Conservation (phyloP, 208 protist genomes). For the Crithidia fasciculata region DNA sequence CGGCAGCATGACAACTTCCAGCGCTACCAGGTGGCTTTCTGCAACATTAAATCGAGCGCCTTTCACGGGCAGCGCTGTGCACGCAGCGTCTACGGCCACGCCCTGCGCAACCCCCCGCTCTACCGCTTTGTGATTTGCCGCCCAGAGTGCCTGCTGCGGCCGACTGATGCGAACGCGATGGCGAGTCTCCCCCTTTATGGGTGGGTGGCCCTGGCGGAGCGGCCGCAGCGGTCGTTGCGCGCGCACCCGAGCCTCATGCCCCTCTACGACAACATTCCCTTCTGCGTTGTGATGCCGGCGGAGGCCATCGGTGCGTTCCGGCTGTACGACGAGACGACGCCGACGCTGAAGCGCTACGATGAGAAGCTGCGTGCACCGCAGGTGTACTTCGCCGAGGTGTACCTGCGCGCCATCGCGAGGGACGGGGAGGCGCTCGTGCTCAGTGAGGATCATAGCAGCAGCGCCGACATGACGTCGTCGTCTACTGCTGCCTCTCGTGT, state of each 20-base stretch:
- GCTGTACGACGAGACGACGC: conserved; percentile 34
- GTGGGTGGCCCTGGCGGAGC: conserved; percentile 30
- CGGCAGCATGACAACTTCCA: conserved; percentile 50
- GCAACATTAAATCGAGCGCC: conserved; percentile 18
- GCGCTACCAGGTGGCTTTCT: conserved; percentile 56
- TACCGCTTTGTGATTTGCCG: conserved; percentile 34
- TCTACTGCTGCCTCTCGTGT: background rate
- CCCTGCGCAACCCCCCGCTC: conserved; percentile 6
- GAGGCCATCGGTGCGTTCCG: conserved; percentile 38
- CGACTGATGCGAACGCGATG: conserved; percentile 6
- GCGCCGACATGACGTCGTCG: background rate
- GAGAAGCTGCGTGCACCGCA: conserved; percentile 39
- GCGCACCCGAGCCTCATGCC: background rate
- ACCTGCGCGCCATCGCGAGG: conserved; percentile 44
- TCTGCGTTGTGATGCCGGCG: conserved; percentile 34
- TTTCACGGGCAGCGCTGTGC: conserved; percentile 46
- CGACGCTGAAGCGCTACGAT: conserved; percentile 44
- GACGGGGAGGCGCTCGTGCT: conserved; percentile 33
- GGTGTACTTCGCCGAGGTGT: conserved; percentile 49
- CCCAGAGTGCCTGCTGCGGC: conserved; percentile 4
- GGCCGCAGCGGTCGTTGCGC: background rate
- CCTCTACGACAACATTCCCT: conserved; percentile 44
- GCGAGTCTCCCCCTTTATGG: conserved; percentile 34
- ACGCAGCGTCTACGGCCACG: conserved; percentile 49
- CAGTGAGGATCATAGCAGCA: conserved; percentile 6